Base-by-base conservation (phyloP, 2,329 filamentous ascomycete genomes). In the Monosporascus sp. region DNA sequence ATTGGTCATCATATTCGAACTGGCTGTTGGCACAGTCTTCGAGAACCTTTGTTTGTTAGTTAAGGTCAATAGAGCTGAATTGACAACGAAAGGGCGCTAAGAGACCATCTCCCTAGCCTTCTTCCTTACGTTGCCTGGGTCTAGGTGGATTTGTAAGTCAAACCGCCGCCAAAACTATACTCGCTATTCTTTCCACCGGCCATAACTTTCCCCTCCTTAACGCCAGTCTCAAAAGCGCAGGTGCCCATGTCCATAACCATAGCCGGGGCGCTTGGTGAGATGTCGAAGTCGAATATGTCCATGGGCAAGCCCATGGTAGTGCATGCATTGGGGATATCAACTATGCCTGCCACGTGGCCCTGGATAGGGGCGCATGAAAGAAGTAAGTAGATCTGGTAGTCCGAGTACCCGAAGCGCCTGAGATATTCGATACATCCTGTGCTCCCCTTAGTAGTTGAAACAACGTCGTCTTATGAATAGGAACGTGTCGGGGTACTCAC, bases 211-310 rank as follows among this genome's bases (percentile, higher is more conserved):
- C 78, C 78, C 57, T 75, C 70, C 2, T 53, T 69, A 11, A 73
- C 70, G 5, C 75, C 77, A 2, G 69, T 76, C 60, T 77, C 75
- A 66, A 83, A 88, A 1, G 88, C 89, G 68, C 89, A 94, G 41
- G 67, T 74, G 1, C 87, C 88, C 80, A 91, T 79, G 65, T 91
- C 84, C 53, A 76, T 69, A 73, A 58, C 62, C 53, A 63, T 59
- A 5, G 80, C 81, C 6, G 78, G 76, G 5, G 75, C 76, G 52
- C 79, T 78, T 2, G 90, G 89, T 47, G 84, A 82, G 60, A 96
- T 93, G 67, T 96, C 91, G 70, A 97, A 96, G 65, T 94, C 89
- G 63, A 97, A 97, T 50, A 97, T 95, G 71, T 96, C 92, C 78
- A 96, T 90, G 1, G 92, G 92, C 51, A 96, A 67, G 0, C 90